A percentile compares a stretch with the other conserved stretches of the same genome.
These are phyloP conservation scores for Schwanniomyces sp. DNA, from an alignment of 805 yeast species.

Conservation along the genomic window DNA sequence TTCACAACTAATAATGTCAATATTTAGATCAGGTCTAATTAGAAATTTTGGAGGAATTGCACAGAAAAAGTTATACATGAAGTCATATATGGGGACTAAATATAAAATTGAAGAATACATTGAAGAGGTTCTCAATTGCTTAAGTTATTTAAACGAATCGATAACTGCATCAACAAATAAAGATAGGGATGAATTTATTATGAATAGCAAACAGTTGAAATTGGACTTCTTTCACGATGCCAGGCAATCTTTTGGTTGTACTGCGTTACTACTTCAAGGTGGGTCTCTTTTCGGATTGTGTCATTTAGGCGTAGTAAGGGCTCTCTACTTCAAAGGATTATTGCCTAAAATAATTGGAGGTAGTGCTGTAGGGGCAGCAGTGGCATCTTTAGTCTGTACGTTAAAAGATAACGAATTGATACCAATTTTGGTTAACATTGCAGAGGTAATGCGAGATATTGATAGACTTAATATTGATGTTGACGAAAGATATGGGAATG, in stretches of 20 bases:
- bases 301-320: constrained; percentile 89
- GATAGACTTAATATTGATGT: constrained; percentile 53
- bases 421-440: constrained; percentile 39
- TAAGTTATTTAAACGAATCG: constrained; percentile 57
- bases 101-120: constrained; percentile 84
- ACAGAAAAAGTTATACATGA: constrained; percentile 72
- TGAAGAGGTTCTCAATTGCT: constrained; percentile 67
- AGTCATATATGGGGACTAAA: constrained; percentile 88
- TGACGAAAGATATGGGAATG: constrained; percentile 61
- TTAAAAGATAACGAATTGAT: constrained; percentile 64
- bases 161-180: constrained; percentile 25
- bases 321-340: constrained; percentile 69
- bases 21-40: constrained; percentile 78
- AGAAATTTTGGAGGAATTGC: constrained; percentile 92
- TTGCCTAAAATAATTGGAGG: constrained; percentile 89
- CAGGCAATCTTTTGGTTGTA: constrained; percentile 82
- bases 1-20: constrained; percentile 56
- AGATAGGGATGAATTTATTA: constrained; percentile 31
- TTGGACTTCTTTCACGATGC: constrained; percentile 82
- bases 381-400: constrained; percentile 82
- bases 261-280: constrained; percentile 90
- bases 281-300: constrained; percentile 94
- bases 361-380: constrained; percentile 90
- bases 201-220: constrained; percentile 56
- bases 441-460: constrained; percentile 42